A percentile compares a stretch with the other conserved stretches of the same genome.
Evolutionary conservation across 1,284 basidiomycete species (phyloP).

Genomic region (Porogramme epimiltina): DNA sequence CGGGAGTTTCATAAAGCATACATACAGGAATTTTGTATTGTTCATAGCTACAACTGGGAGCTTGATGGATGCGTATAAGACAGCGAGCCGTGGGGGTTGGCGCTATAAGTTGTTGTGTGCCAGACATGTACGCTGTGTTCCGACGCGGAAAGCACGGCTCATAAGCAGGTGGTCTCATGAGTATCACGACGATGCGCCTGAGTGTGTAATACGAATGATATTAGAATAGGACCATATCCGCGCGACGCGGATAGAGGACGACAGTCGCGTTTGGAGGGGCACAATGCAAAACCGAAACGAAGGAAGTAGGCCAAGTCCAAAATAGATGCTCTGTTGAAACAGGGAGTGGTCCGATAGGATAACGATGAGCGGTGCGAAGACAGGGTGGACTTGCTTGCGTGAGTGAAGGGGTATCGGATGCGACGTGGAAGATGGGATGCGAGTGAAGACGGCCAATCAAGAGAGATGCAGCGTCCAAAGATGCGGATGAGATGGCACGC

Average conservation of each 20-base stretch:
- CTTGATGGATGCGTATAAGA: neutral
- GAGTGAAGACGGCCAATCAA: constrained; percentile 1
- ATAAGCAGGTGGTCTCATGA: too few relatives aligned
- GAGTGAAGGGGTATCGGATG: constrained; percentile 10
- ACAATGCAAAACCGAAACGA: constrained; percentile 1
- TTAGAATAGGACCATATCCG: constrained; percentile 11
- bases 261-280: constrained; percentile 1
- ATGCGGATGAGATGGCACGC: constrained; percentile 17
- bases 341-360: constrained; percentile 3
- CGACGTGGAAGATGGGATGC: constrained; percentile 5
- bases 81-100: neutral
- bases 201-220: constrained; percentile 11
- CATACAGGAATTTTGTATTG: neutral
- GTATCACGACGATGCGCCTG: constrained; percentile 9
- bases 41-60: constrained; percentile 3
- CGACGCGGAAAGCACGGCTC: neutral
- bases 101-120: neutral
- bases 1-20: neutral
- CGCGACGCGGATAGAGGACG: neutral
- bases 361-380: constrained; percentile 6
- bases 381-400: constrained; percentile 5
- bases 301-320: constrained; percentile 1
- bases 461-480: constrained; percentile 8
- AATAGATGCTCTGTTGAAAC: constrained; percentile 19
- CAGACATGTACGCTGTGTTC: neutral